Percentiles rank a stretch among this genome's conserved stretches.
Evolutionary conservation across 768 basidiomycete species (phyloP).

Genomic region (Russula olivacea): DNA sequence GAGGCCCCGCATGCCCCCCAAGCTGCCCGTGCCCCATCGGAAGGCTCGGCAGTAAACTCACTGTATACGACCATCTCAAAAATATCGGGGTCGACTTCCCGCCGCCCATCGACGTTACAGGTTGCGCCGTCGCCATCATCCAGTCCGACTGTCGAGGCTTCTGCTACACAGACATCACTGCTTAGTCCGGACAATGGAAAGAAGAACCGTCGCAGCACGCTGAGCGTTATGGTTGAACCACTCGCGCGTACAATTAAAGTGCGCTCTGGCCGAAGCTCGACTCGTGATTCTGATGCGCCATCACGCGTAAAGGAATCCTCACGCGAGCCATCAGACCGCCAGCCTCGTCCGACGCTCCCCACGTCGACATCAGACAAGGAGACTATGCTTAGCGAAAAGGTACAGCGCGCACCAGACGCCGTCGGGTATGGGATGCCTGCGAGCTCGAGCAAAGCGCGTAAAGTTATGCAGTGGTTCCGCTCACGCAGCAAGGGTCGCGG

Average conservation of each 20-base stretch:
- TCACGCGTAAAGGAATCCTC: slow-evolving; percentile 33
- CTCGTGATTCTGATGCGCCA: slow-evolving; percentile 30
- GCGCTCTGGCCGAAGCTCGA: slow-evolving; percentile 25
- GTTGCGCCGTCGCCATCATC: slow-evolving; percentile 26
- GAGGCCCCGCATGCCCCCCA: slow-evolving; percentile 31
- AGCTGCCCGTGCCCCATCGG: slow-evolving; percentile 39
- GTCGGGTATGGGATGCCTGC: slow-evolving; percentile 46
- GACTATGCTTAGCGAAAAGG: slow-evolving; percentile 31
- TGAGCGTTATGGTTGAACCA: slow-evolving; percentile 41
- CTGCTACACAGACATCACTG: slow-evolving; percentile 29
- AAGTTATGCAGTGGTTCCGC: slow-evolving; percentile 99
- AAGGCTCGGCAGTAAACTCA: slow-evolving; percentile 28
- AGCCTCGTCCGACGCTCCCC: not conserved
- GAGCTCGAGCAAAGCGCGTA: slow-evolving; percentile 82
- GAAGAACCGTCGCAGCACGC: slow-evolving; percentile 23
- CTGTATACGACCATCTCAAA: slow-evolving; percentile 28
- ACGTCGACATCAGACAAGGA: slow-evolving; percentile 26
- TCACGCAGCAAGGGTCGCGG: slow-evolving; percentile 50
- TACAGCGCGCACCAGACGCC: slow-evolving; percentile 24
- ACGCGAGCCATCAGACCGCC: slow-evolving; percentile 9
- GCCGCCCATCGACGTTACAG: slow-evolving; percentile 33
- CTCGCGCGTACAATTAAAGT: slow-evolving; percentile 49
- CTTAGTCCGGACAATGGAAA: slow-evolving; percentile 34
- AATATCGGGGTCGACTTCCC: slow-evolving; percentile 21
- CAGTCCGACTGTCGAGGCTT: slow-evolving; percentile 22